These are phyloP conservation scores for Neospermospora avenae DNA, from an alignment of 2,329 filamentous ascomycete species.

Conservation along the genomic window DNA sequence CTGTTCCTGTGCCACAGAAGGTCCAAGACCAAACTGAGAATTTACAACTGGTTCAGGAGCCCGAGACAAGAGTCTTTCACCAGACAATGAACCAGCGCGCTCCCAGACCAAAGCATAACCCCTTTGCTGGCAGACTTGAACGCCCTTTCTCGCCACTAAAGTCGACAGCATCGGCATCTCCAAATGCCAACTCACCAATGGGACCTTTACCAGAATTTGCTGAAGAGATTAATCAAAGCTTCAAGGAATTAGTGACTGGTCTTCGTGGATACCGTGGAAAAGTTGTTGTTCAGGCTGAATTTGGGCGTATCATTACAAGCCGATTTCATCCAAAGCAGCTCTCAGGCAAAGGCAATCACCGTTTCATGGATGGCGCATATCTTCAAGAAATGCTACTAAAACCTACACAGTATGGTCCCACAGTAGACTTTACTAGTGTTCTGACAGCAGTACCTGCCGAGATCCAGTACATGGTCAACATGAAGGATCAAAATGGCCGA, in stretches of 20 bases:
- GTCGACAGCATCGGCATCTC: neutral
- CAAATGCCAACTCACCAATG: neutral
- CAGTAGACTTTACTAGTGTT: slow-evolving; percentile 28
- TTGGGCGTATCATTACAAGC: slow-evolving; percentile 28
- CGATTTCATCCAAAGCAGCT: neutral
- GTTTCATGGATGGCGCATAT: neutral
- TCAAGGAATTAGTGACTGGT: slow-evolving; percentile 22
- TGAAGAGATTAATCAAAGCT: slow-evolving; percentile 14
- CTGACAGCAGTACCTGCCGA: slow-evolving; percentile 29
- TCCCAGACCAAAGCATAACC: slow-evolving; percentile 1
- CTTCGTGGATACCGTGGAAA: slow-evolving; percentile 28
- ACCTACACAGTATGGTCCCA: neutral
- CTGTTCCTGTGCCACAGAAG: neutral
- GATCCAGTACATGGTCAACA: slow-evolving; percentile 21
- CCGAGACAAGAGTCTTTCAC: slow-evolving; percentile 21
- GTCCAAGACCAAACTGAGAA: neutral
- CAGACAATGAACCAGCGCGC: slow-evolving; percentile 30
- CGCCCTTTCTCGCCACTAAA: neutral
- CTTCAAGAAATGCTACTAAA: slow-evolving; percentile 3
- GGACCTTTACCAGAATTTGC: slow-evolving; percentile 26
- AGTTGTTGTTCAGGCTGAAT: slow-evolving; percentile 26
- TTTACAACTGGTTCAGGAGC: slow-evolving; percentile 18
- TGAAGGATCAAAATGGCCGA: slow-evolving; percentile 23
- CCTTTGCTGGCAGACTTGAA: slow-evolving; percentile 9
- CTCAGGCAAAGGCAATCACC: neutral